These are phyloP conservation scores for Tulasnella sp. DNA, from an alignment of 768 basidiomycete genomes.

Conservation along the genomic window DNA sequence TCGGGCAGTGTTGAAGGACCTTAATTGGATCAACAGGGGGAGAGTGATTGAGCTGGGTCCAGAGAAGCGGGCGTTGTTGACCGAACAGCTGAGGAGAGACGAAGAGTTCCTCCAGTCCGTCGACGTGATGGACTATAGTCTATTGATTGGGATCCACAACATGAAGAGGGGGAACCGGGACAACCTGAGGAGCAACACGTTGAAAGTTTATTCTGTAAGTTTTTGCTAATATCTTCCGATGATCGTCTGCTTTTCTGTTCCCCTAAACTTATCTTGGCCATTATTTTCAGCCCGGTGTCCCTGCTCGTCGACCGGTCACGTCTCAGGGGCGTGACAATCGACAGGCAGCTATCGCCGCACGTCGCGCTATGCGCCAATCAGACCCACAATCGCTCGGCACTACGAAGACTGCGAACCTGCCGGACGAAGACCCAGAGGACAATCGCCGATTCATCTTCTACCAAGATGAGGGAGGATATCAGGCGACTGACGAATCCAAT, in stretches of 20 bases:
- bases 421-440: conserved; percentile 51
- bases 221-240: neutral
- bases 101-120: conserved; percentile 71
- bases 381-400: conserved; percentile 61
- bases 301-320: conserved; percentile 48
- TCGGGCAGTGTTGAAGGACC: conserved; percentile 83
- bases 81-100: conserved; percentile 84
- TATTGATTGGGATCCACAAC: conserved; percentile 89
- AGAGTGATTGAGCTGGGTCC: conserved; percentile 84
- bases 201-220: conserved; percentile 85
- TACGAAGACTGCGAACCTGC: conserved; percentile 39
- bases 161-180: conserved; percentile 85
- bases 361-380: conserved; percentile 72
- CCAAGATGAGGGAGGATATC: conserved; percentile 88
- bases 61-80: conserved; percentile 82
- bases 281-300: conserved; percentile 53
- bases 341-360: conserved; percentile 72
- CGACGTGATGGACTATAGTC: conserved; percentile 91
- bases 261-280: neutral
- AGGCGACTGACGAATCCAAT: conserved; percentile 82
- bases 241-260: neutral
- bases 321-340: conserved; percentile 40
- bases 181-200: conserved; percentile 78
- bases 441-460: conserved; percentile 79
- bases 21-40: conserved; percentile 85